phyloP scores from a whole-genome alignment of 352 stramenopile species.

The Phytophthora ohioensis region DNA sequence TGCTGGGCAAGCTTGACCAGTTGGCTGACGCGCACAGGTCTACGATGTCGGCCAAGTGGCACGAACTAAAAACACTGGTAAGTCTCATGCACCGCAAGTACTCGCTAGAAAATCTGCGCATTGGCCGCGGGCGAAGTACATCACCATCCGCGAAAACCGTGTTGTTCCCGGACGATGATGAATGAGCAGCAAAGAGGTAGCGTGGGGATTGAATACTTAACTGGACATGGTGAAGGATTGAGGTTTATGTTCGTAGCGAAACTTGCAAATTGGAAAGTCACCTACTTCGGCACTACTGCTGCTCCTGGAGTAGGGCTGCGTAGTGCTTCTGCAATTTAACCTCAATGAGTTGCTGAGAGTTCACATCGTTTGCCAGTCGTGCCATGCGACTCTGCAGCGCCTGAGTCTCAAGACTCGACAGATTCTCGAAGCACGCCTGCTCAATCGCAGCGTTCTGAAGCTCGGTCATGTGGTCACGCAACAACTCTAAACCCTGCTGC shows the following conservation, averaged over 20 bases:
- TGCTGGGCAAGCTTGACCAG: constrained; percentile 78
- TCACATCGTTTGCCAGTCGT: constrained; percentile 76
- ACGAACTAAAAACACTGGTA: constrained; percentile 88
- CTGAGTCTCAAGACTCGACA: constrained; percentile 60
- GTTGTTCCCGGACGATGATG: constrained; percentile 54
- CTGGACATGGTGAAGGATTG: constrained; percentile 7
- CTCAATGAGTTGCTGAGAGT: constrained; percentile 78
- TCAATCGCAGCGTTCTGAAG: constrained; percentile 76
- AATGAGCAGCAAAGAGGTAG: constrained; percentile 3
- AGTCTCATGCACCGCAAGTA: constrained; percentile 90
- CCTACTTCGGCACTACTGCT: constrained; percentile 16
- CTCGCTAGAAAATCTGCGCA: constrained; percentile 77
- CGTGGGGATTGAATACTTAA: constrained; percentile 21
- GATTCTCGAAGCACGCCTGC: constrained; percentile 67
- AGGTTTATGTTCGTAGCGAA: constrained; percentile 7
- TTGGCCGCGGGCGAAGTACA: constrained; percentile 58
- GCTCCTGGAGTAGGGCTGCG: constrained; percentile 53
- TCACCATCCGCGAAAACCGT: constrained; percentile 51
- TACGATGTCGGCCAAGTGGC: constrained; percentile 85
- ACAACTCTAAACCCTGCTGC: constrained; percentile 42
- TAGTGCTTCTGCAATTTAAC: constrained; percentile 85
- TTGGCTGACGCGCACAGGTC: constrained; percentile 79
- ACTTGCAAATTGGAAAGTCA: neutral
- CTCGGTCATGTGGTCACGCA: constrained; percentile 50
- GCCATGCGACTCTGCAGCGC: constrained; percentile 73